Conservation (phyloP, 164 flowering plant genomes). For the Litsea cubeba region DNA sequence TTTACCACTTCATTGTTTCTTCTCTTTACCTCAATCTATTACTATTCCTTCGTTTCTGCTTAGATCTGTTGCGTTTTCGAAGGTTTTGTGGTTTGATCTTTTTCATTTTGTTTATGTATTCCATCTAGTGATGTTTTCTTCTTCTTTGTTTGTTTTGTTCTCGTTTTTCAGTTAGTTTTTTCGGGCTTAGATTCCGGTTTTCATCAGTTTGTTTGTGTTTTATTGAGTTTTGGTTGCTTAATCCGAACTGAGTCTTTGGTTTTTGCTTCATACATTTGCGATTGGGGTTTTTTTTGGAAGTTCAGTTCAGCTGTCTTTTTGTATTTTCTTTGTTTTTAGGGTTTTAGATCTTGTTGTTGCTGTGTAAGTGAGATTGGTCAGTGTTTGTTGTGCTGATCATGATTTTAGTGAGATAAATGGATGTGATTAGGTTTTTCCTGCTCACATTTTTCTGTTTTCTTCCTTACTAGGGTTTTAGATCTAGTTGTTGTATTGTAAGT, state of each 20-base stretch:
- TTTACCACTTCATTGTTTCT: neutral
- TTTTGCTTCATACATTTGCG: neutral
- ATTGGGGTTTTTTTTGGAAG: neutral
- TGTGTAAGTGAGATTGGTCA: neutral
- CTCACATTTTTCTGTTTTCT: neutral
- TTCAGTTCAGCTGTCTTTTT: neutral
- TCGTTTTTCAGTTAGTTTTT: too few species aligned
- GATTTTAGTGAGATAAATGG: too few species aligned
- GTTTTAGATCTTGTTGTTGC: too few species aligned
- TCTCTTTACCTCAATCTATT: too few species aligned
- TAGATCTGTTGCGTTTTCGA: neutral
- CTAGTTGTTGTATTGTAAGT: too few species aligned
- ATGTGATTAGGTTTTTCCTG: neutral
- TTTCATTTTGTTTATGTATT: too few species aligned
- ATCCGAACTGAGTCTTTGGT: neutral
- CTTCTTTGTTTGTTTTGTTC: neutral
- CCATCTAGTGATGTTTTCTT: neutral
- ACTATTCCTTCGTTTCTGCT: neutral
- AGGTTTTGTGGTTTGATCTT: neutral
- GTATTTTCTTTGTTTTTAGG: neutral
- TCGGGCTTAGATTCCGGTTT: too few species aligned
- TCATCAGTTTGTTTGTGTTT: neutral
- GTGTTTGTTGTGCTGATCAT: neutral
- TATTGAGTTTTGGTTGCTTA: neutral
- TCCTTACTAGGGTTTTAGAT: neutral